Percentiles rank a stretch among this genome's conserved stretches.
Evolutionary conservation across 2,329 filamentous ascomycete genomes (phyloP).

Genomic region (Cladobotryum mycophilum): DNA sequence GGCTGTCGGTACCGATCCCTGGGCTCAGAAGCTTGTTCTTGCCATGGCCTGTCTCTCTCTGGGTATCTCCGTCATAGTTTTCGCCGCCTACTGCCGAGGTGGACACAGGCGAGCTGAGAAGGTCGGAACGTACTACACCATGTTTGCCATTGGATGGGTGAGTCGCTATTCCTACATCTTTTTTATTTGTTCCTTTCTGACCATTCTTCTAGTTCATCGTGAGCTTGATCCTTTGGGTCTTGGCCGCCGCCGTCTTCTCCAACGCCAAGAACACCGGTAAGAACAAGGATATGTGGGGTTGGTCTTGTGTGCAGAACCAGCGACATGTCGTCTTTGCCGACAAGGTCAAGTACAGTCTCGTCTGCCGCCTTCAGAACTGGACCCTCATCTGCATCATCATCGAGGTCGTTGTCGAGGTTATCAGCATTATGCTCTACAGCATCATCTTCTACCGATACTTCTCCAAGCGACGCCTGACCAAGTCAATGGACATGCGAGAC

Average conservation of each 20-base stretch:
- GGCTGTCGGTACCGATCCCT: slow-evolving; percentile 65
- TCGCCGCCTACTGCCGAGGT: slow-evolving; percentile 80
- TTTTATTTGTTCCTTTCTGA: neutral
- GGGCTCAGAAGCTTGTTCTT: slow-evolving; percentile 85
- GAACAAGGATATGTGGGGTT: slow-evolving; percentile 93
- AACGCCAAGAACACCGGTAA: slow-evolving; percentile 61
- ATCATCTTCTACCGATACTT: slow-evolving; percentile 97
- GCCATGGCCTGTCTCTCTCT: slow-evolving; percentile 75
- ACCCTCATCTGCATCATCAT: slow-evolving; percentile 93
- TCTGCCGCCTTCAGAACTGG: slow-evolving; percentile 94
- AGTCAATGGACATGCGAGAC: slow-evolving; percentile 95
- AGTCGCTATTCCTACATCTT: slow-evolving; percentile 11
- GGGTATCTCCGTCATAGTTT: slow-evolving; percentile 68
- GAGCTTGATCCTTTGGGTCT: slow-evolving; percentile 85
- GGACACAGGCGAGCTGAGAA: slow-evolving; percentile 88
- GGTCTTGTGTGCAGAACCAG: slow-evolving; percentile 90
- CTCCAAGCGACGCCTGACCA: slow-evolving; percentile 89
- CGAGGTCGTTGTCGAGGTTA: slow-evolving; percentile 85
- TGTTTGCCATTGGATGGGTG: slow-evolving; percentile 80
- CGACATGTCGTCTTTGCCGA: slow-evolving; percentile 70
- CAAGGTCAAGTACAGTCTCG: slow-evolving; percentile 79
- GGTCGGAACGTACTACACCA: slow-evolving; percentile 88
- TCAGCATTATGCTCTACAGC: slow-evolving; percentile 88
- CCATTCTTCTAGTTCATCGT: slow-evolving; percentile 60
- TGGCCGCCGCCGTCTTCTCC: slow-evolving; percentile 80